A percentile compares a stretch with the other conserved stretches of the same genome.
Evolutionary conservation across 257 asterid species (phyloP).

Genomic region (Verbena officinalis): DNA sequence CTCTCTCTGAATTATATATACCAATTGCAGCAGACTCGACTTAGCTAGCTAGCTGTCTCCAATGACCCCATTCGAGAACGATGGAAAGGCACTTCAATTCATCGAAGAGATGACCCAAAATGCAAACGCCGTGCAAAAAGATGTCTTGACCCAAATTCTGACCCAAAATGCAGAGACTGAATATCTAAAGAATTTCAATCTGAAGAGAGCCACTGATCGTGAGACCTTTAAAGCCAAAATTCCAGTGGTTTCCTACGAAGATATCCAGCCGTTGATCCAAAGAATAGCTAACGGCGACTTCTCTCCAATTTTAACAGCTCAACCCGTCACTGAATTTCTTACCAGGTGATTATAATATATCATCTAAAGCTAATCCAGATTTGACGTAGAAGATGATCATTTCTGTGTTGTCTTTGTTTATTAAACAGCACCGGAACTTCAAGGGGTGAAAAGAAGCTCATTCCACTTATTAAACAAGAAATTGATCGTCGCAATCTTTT

Average conservation of each 20-base stretch:
- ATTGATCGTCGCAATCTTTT: constrained; percentile 44
- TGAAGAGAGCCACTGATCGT: constrained; percentile 19
- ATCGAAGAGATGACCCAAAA: constrained; percentile 43
- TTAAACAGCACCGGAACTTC: constrained; percentile 45
- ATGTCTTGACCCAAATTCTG: constrained; percentile 36
- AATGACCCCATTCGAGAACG: constrained; percentile 17
- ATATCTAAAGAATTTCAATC: constrained; percentile 27
- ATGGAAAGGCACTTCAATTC: constrained; percentile 35
- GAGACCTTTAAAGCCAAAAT: constrained; percentile 21
- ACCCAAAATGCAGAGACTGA: constrained; percentile 37
- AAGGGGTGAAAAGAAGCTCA: constrained; percentile 49
- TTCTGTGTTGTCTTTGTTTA: background rate
- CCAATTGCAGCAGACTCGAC: constrained; percentile 24
- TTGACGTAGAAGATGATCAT: background rate
- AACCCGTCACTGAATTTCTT: constrained; percentile 44
- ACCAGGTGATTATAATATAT: constrained; percentile 28
- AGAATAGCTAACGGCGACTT: constrained; percentile 46
- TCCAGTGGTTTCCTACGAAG: constrained; percentile 31
- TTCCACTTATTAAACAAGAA: constrained; percentile 45
- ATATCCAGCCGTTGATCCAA: constrained; percentile 34
- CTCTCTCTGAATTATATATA: background rate
- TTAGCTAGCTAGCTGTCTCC: constrained; percentile 12
- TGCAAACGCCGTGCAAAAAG: constrained; percentile 27
- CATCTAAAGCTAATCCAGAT: too few relatives aligned
- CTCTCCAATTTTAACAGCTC: constrained; percentile 45